phyloP scores from a whole-genome alignment of 2,329 filamentous ascomycete genomes.

The Fragosphaeria purpurea region DNA sequence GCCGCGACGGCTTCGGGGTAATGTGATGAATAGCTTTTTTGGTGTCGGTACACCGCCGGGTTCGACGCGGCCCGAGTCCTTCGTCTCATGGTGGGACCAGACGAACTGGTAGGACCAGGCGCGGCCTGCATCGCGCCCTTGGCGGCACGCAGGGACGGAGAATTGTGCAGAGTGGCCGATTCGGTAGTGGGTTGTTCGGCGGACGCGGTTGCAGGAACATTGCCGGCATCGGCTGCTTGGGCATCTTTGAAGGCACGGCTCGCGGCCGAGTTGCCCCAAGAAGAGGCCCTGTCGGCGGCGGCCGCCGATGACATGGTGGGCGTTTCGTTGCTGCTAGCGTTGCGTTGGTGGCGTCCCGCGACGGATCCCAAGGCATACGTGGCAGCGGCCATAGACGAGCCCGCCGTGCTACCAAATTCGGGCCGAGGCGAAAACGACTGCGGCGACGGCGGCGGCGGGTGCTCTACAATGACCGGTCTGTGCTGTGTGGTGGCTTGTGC shows the following conservation, averaged over 20 bases:
- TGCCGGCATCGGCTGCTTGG: slow-evolving; percentile 7
- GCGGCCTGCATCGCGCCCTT: slow-evolving; percentile 59
- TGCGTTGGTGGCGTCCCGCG: slow-evolving; percentile 28
- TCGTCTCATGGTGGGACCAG: neutral
- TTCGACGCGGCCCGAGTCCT: slow-evolving; percentile 52
- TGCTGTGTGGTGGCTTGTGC: neutral
- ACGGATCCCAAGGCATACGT: slow-evolving; percentile 36
- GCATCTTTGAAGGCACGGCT: slow-evolving; percentile 34
- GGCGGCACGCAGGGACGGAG: slow-evolving; percentile 63
- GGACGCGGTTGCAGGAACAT: neutral
- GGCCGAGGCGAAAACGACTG: slow-evolving; percentile 46
- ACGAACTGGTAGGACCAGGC: neutral
- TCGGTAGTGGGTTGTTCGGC: slow-evolving; percentile 4
- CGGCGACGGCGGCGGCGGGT: neutral
- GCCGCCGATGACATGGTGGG: slow-evolving; percentile 38
- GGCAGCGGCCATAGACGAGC: slow-evolving; percentile 60
- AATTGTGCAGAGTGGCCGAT: slow-evolving; percentile 34
- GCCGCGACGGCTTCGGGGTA: neutral
- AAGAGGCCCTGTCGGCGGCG: slow-evolving; percentile 12
- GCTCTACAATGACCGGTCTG: neutral
- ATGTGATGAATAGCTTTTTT: slow-evolving; percentile 21
- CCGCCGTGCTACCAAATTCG: slow-evolving; percentile 47
- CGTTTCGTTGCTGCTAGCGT: slow-evolving; percentile 27
- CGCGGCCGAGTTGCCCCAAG: slow-evolving; percentile 59
- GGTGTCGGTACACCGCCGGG: slow-evolving; percentile 28